Base-by-base conservation (phyloP, 495 filamentous ascomycete species). In the Umbilicaria muhlenbergii region DNA sequence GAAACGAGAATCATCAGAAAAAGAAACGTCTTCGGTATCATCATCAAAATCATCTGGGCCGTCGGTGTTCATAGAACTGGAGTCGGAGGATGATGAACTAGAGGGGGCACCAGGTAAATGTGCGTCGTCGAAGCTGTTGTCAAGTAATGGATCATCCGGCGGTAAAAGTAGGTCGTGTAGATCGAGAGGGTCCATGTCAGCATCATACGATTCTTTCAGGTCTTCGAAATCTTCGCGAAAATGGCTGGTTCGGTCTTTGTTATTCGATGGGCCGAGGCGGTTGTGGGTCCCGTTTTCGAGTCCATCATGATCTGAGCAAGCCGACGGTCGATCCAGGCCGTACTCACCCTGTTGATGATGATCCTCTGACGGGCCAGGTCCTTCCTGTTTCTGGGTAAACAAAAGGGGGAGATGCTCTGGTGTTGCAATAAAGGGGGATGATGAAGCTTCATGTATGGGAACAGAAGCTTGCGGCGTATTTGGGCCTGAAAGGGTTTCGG, bases 271-370 rank as follows among this genome's bases (percentile, higher is more conserved):
- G 31, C 46, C 39, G 5, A 40, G 19, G 36, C 28, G 28, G 32
- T 38, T 40, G 31, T 24, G 34, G 16, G 38, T 43, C 19, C 42
- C 48, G 21, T 41, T 12, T 14, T 50, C 43, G 34, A 39, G 32
- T 35, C 49, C 47, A 24, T 44, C 43, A n/a, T 28, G 24, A 28
- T 46, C 48, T 38, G 39, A 24, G 37, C 41, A 28, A 45, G 34
- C 38, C 24, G 32, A 39, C 12, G 37, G 41, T 39, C 39, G 50
- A 16, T 47, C 34, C 41, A 16, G 35, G 24, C n/a, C 44, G 70
- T 72, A 78, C 75, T 70, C 65, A 80, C 74, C 69, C 53, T 53
- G 54, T 63, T 63, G 68, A 75, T 66, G 74, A 80, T 70, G 73
- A 76, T 72, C 55, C 57, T 63, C 57, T 58, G 58, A 58, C 57